phyloP scores from a whole-genome alignment of 1,284 basidiomycete species.

The Ceraceosorus bombacis region DNA sequence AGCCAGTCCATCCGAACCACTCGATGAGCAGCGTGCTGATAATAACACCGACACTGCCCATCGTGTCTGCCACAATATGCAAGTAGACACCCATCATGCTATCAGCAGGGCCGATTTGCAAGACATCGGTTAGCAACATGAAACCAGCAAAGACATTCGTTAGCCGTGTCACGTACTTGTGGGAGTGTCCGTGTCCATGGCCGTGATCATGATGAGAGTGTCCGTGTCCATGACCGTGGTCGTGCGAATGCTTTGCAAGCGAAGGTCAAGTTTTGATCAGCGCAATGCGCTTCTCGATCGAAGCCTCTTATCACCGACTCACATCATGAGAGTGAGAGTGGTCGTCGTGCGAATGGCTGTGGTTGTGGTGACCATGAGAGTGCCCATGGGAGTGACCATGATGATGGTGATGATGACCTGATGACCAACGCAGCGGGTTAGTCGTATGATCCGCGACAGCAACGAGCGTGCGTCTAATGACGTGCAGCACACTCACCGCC shows the following conservation, averaged over 20 bases:
- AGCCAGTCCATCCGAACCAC: constrained; percentile 98
- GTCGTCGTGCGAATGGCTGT: constrained; percentile 29
- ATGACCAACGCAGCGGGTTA: background rate
- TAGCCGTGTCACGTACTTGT: constrained; percentile 55
- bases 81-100: constrained; percentile 95
- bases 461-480: too few species aligned
- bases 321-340: background rate
- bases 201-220: constrained; percentile 52
- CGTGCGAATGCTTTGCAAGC: constrained; percentile 50
- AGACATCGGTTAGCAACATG: too few species aligned
- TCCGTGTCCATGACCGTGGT: constrained; percentile 44
- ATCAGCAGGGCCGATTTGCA: too few species aligned
- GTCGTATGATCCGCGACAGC: background rate
- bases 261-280: background rate
- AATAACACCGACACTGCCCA: constrained; percentile 94
- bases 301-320: too few species aligned
- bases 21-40: constrained; percentile 92
- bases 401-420: constrained; percentile 15
- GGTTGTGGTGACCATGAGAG: constrained; percentile 49
- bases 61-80: constrained; percentile 53
- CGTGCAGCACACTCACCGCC: constrained; percentile 51
- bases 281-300: too few species aligned
- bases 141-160: too few species aligned
- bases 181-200: constrained; percentile 63
- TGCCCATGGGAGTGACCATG: constrained; percentile 54